phyloP scores from a whole-genome alignment of 371 early-diverging fungal genomes.

The Mortierella sp. region DNA sequence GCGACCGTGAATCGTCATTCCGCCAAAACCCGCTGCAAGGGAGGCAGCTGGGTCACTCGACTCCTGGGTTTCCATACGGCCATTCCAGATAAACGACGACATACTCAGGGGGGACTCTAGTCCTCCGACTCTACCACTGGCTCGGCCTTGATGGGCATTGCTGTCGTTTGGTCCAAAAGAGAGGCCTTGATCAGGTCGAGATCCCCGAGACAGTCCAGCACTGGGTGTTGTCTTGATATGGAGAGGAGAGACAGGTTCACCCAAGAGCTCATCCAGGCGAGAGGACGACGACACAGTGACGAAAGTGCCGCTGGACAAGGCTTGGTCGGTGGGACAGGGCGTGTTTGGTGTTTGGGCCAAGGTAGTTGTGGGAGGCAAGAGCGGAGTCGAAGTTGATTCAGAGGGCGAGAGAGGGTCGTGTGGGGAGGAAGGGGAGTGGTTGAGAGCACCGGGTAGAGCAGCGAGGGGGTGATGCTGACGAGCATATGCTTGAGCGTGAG shows the following conservation, averaged over 20 bases:
- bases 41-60: conserved; percentile 3
- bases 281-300: not conserved
- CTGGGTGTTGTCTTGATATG: not conserved
- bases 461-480: not conserved
- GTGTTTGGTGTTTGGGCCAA: conserved; percentile 15
- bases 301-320: not conserved
- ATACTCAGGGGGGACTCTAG: conserved; percentile 35
- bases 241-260: not conserved
- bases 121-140: not conserved
- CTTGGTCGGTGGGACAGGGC: conserved; percentile 2
- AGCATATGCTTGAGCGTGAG: conserved; percentile 7
- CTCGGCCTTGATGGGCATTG: not conserved
- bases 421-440: not conserved
- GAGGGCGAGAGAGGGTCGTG: conserved; percentile 7
- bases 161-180: conserved; percentile 8
- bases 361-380: not conserved
- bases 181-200: not conserved
- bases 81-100: conserved; percentile 46
- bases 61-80: conserved; percentile 17
- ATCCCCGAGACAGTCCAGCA: not conserved
- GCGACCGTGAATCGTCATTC: conserved; percentile 10
- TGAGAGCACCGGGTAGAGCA: not conserved
- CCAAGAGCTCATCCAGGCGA: not conserved
- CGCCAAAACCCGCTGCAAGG: conserved; percentile 5
- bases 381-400: conserved; percentile 12